A percentile compares a stretch with the other conserved stretches of the same genome.
Conservation (phyloP, 345 rosid species). For the Lagerstroemia speciosa region DNA sequence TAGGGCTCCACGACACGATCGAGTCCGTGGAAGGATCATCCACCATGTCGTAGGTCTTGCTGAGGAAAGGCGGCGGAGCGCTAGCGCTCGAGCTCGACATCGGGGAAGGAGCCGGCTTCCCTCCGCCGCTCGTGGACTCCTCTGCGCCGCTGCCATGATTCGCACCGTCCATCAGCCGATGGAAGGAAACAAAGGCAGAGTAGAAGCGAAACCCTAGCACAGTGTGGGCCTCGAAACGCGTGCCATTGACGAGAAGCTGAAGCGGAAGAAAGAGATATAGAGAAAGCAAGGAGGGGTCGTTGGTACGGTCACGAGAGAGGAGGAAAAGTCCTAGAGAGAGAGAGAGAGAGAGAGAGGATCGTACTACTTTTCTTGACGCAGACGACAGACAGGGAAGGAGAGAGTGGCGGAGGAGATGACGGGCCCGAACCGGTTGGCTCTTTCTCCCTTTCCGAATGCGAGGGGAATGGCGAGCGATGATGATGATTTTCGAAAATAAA, state of each 20-base stretch:
- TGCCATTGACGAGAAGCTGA: conserved; percentile 3
- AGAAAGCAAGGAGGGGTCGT: background rate
- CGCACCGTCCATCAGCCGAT: conserved; percentile 19
- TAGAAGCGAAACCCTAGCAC: conserved; percentile 8
- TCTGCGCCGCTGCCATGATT: conserved; percentile 17
- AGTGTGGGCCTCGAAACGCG: background rate
- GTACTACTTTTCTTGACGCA: background rate
- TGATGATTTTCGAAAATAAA: background rate
- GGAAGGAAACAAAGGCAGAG: background rate
- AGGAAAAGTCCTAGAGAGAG: background rate
- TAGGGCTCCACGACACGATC: conserved; percentile 70
- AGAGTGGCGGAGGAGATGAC: conserved; percentile 4
- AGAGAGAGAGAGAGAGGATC: background rate
- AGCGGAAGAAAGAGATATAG: background rate
- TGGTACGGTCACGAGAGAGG: background rate
- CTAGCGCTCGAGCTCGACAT: conserved; percentile 33
- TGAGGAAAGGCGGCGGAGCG: conserved; percentile 72
- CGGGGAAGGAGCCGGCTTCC: conserved; percentile 16
- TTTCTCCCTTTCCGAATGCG: background rate
- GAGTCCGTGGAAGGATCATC: conserved; percentile 73
- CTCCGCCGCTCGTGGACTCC: conserved; percentile 4
- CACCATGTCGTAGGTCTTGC: conserved; percentile 92
- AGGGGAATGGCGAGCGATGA: background rate
- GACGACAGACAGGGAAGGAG: too few species aligned
- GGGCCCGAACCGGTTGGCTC: conserved; percentile 4